Conservation (phyloP, 331 rosid genomes). For the Rhamnella rubrinervis region DNA sequence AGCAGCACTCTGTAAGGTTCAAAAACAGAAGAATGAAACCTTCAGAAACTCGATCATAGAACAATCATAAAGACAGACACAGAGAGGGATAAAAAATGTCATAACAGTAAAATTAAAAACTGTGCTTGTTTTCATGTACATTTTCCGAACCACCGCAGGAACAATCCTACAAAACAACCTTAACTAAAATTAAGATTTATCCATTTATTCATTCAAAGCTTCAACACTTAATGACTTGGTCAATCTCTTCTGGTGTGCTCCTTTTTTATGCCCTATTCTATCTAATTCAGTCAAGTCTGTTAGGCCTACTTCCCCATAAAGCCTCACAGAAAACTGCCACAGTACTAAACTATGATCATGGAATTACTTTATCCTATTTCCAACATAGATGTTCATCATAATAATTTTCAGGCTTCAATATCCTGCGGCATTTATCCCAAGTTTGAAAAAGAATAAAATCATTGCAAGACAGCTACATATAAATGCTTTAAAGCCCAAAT, state of each 20-base stretch:
- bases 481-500: too few species aligned
- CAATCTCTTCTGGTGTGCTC: too few species aligned
- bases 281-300: not conserved
- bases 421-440: too few species aligned
- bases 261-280: too few species aligned
- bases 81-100: not conserved
- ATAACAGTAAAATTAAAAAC: too few species aligned
- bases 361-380: not conserved
- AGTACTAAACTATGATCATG: not conserved
- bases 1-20: constrained; percentile 59
- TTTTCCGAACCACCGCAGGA: too few species aligned
- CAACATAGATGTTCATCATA: not conserved
- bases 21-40: constrained; percentile 21
- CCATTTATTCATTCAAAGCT: too few species aligned
- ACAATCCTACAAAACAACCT: too few species aligned
- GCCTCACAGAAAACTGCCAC: not conserved
- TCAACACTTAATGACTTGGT: too few species aligned
- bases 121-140: too few species aligned
- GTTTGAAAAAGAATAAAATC: too few species aligned
- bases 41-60: not conserved
- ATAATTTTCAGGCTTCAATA: not conserved
- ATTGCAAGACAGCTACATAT: not conserved
- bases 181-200: too few species aligned
- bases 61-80: not conserved
- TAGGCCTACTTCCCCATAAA: not conserved